These are phyloP conservation scores for Parastagonospora avenae DNA, from an alignment of 2,329 filamentous ascomycete species.

Conservation along the genomic window DNA sequence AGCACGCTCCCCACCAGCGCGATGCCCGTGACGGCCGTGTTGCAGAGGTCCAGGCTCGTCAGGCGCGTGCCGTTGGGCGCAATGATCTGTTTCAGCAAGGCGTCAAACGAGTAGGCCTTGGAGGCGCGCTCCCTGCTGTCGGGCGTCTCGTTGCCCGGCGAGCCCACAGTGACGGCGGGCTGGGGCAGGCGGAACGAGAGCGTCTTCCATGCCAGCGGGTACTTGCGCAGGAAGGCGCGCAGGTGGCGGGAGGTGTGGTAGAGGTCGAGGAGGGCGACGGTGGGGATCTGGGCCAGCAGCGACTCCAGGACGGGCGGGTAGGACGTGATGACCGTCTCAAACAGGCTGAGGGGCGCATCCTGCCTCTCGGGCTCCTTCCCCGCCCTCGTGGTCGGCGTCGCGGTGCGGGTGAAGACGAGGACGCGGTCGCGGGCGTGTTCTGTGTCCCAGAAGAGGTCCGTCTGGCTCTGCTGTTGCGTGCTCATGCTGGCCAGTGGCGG, in stretches of 20 bases:
- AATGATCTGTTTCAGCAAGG: conserved; percentile 61
- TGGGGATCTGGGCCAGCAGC: conserved; percentile 62
- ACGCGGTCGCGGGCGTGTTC: conserved; percentile 6
- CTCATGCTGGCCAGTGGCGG: conserved; percentile 34
- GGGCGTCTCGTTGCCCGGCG: conserved; percentile 48
- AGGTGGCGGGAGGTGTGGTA: conserved; percentile 64
- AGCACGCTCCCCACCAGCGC: conserved; percentile 62
- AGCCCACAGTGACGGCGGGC: conserved; percentile 43
- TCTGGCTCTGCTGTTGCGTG: conserved; percentile 19
- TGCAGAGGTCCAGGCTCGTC: conserved; percentile 63
- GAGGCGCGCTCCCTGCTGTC: conserved; percentile 55
- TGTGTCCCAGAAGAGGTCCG: conserved; percentile 25
- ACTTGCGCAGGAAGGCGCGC: conserved; percentile 59
- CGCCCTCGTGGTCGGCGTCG: background rate
- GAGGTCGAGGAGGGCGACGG: conserved; percentile 60
- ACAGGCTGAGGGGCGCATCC: conserved; percentile 40
- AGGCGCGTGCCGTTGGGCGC: conserved; percentile 62
- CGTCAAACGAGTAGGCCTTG: conserved; percentile 63
- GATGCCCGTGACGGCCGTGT: conserved; percentile 64
- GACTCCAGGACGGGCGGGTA: conserved; percentile 65
- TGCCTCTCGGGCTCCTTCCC: too few species aligned
- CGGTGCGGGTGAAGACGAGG: conserved; percentile 3
- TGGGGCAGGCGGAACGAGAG: conserved; percentile 62
- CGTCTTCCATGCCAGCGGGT: conserved; percentile 65
- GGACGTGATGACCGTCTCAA: conserved; percentile 61